phyloP scores from a whole-genome alignment of 2,329 filamentous ascomycete genomes.

The Penicillium sp. region DNA sequence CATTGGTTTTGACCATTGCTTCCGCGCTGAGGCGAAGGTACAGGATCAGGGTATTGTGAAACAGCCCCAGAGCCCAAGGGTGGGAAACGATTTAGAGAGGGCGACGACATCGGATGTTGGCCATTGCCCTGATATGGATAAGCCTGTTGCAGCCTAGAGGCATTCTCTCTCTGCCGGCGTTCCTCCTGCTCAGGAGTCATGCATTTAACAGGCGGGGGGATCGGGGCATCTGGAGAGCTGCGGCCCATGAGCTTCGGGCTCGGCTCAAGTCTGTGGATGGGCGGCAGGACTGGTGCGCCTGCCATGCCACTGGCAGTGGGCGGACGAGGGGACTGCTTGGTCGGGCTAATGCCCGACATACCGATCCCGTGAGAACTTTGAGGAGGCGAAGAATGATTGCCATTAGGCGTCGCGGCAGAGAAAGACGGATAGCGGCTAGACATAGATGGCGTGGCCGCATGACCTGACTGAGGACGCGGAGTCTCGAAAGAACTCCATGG shows the following conservation, averaged over 20 bases:
- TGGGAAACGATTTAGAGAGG: constrained; percentile 34
- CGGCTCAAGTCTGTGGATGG: constrained; percentile 43
- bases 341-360: constrained; percentile 48
- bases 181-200: constrained; percentile 47
- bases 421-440: constrained; percentile 35
- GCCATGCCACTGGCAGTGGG: constrained; percentile 36
- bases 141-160: constrained; percentile 25
- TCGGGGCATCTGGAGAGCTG: constrained; percentile 43
- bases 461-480: constrained; percentile 31
- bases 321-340: constrained; percentile 46
- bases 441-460: constrained; percentile 31
- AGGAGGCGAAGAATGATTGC: constrained; percentile 36
- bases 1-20: constrained; percentile 9
- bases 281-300: constrained; percentile 40
- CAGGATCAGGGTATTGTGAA: constrained; percentile 25
- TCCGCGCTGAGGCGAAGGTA: constrained; percentile 21
- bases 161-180: constrained; percentile 40
- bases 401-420: constrained; percentile 32
- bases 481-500: constrained; percentile 37
- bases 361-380: constrained; percentile 39
- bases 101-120: constrained; percentile 33
- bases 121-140: constrained; percentile 23
- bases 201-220: constrained; percentile 43
- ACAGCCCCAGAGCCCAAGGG: constrained; percentile 31
- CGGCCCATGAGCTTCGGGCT: constrained; percentile 47